phyloP scores from a whole-genome alignment of 1,139 yeast genomes.

The Candida buenavistaensis region DNA sequence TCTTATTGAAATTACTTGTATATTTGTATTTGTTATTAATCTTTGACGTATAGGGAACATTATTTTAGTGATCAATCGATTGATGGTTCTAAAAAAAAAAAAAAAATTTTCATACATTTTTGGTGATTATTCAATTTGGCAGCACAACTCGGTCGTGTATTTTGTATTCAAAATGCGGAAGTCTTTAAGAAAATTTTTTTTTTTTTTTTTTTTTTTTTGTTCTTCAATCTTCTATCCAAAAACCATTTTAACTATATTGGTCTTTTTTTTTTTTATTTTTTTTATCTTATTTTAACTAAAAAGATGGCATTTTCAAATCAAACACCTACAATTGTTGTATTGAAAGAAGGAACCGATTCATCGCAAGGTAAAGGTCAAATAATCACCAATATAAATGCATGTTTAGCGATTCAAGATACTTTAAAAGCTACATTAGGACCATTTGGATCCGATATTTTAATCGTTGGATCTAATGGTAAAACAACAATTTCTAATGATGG shows the following conservation, averaged over 20 bases:
- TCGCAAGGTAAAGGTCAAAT: constrained; percentile 97
- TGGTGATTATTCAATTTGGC: too few species aligned
- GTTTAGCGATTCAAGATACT: constrained; percentile 95
- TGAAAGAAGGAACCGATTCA: constrained; percentile 96
- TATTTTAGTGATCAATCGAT: background rate
- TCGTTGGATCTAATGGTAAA: constrained; percentile 78
- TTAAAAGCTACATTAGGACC: constrained; percentile 96
- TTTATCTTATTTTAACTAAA: background rate
- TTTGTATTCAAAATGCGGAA: too few species aligned
- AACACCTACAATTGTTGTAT: constrained; percentile 95
- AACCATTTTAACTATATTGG: constrained; percentile 7
- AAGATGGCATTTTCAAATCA: constrained; percentile 85
- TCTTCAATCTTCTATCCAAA: background rate
- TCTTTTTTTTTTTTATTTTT: too few species aligned
- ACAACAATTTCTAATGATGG: constrained; percentile 98
- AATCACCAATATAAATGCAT: constrained; percentile 92
- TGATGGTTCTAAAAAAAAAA: too few species aligned
- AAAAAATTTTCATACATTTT: too few species aligned
- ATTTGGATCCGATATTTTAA: constrained; percentile 90
- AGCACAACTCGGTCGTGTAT: too few species aligned
- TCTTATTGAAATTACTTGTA: too few species aligned
- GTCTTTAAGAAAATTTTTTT: too few species aligned
- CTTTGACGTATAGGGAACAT: too few species aligned
- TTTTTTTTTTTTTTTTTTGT: background rate
- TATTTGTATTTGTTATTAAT: too few species aligned